Percentiles rank a stretch among this genome's conserved stretches.
Conservation (phyloP, 306 rosid genomes). For the Comarum palustre region DNA sequence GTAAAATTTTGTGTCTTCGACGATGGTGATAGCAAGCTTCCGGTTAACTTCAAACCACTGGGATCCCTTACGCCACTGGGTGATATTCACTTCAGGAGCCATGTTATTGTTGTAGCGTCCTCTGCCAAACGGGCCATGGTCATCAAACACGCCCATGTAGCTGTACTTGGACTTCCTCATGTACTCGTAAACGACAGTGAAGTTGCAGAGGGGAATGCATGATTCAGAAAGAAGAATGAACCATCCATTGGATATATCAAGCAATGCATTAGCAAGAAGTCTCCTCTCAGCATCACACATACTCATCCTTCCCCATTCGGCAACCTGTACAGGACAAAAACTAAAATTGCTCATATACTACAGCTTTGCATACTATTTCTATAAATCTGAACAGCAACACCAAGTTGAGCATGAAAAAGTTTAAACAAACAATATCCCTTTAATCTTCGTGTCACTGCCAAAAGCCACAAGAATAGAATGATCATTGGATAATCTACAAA, state of each 20-base stretch:
- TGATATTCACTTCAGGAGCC: slow-evolving; percentile 68
- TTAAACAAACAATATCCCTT: background rate
- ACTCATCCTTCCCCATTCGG: slow-evolving; percentile 97
- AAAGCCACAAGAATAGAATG: background rate
- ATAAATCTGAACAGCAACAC: background rate
- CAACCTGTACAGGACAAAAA: slow-evolving; percentile 44
- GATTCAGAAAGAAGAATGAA: slow-evolving; percentile 85
- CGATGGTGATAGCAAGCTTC: slow-evolving; percentile 63
- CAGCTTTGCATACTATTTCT: background rate
- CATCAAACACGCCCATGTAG: slow-evolving; percentile 75
- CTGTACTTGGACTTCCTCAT: slow-evolving; percentile 61
- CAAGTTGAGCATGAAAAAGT: background rate
- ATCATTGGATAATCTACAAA: background rate
- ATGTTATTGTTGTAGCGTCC: slow-evolving; percentile 72
- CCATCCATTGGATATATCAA: slow-evolving; percentile 79
- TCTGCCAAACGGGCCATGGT: slow-evolving; percentile 79
- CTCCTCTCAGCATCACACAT: slow-evolving; percentile 95
- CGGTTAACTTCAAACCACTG: slow-evolving; percentile 91
- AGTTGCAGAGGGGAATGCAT: slow-evolving; percentile 83
- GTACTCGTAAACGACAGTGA: slow-evolving; percentile 53
- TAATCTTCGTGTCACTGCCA: background rate
- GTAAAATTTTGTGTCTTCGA: slow-evolving; percentile 57
- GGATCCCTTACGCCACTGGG: slow-evolving; percentile 91
- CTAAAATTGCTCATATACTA: background rate
- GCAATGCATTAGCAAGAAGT: slow-evolving; percentile 88